Percentiles rank a stretch among this genome's conserved stretches.
phyloP scores from a whole-genome alignment of 192 early-diverging fungal genomes.

The Diversispora epigaea region DNA sequence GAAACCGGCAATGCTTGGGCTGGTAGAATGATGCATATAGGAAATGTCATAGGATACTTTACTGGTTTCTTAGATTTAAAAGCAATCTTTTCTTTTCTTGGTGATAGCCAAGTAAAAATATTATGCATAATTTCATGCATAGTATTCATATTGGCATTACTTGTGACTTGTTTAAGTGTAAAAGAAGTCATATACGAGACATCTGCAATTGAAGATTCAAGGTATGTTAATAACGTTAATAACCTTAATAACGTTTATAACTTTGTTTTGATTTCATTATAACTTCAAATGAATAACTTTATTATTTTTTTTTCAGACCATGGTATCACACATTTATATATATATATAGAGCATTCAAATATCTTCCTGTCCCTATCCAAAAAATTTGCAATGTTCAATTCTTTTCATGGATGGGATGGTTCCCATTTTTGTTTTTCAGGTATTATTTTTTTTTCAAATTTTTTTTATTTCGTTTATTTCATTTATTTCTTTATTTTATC shows the following conservation, averaged over 20 bases:
- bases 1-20: constrained; percentile 83
- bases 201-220: constrained; percentile 39
- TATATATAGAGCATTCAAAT: constrained; percentile 57
- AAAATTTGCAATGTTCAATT: constrained; percentile 87
- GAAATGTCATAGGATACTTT: constrained; percentile 84
- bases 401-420: constrained; percentile 96
- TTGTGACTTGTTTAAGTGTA: constrained; percentile 66
- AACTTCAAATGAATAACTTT: not conserved
- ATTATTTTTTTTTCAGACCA: constrained; percentile 37
- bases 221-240: not conserved
- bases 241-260: not conserved
- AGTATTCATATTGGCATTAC: constrained; percentile 56
- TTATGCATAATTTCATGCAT: constrained; percentile 73
- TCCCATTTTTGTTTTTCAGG: constrained; percentile 94
- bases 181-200: constrained; percentile 47
- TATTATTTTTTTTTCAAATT: constrained; percentile 34
- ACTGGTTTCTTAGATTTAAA: constrained; percentile 78
- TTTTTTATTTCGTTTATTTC: not conserved
- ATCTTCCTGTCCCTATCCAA: constrained; percentile 70
- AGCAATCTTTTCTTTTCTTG: constrained; percentile 63
- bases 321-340: constrained; percentile 46
- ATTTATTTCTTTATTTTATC: too few species aligned
- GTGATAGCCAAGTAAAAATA: constrained; percentile 75
- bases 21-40: constrained; percentile 78
- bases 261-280: not conserved